These are phyloP conservation scores for Eutypella sp. DNA, from an alignment of 2,329 filamentous ascomycete species.

Conservation along the genomic window DNA sequence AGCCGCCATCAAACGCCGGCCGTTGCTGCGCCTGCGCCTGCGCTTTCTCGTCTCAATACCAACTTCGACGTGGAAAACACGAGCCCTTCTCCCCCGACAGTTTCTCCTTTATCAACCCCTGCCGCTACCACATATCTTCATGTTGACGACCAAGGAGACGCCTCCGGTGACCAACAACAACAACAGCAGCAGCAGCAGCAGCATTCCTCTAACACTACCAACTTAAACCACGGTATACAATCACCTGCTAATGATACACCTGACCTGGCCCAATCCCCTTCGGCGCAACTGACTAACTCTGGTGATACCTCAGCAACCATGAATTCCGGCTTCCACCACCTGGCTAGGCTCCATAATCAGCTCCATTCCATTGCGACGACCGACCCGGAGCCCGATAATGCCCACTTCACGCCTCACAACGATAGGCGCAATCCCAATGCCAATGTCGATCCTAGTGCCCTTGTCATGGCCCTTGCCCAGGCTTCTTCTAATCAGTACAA, in stretches of 20 bases:
- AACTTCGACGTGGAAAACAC: conserved; percentile 15
- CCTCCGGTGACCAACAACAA: conserved; percentile 8
- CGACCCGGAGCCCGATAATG: conserved; percentile 22
- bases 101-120: conserved; percentile 31
- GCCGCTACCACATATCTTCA: conserved; percentile 26
- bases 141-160: conserved; percentile 19
- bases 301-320: not conserved
- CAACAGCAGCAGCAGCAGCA: too few species aligned
- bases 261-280: not conserved
- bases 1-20: not conserved
- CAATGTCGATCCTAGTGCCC: conserved; percentile 26
- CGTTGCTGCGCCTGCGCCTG: conserved; percentile 1
- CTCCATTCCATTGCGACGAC: conserved; percentile 28
- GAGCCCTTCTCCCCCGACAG: conserved; percentile 28
- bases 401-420: conserved; percentile 18
- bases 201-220: not conserved
- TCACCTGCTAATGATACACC: not conserved
- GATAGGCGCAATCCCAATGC: conserved; percentile 19
- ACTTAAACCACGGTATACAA: not conserved
- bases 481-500: conserved; percentile 16
- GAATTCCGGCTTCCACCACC: not conserved
- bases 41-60: not conserved
- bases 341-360: conserved; percentile 9
- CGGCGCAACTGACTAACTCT: not conserved
- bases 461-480: conserved; percentile 26